A percentile compares a stretch with the other conserved stretches of the same genome.
These are phyloP conservation scores for Yamagishiella unicocca DNA, from an alignment of 139 green algal genomes.

Conservation along the genomic window DNA sequence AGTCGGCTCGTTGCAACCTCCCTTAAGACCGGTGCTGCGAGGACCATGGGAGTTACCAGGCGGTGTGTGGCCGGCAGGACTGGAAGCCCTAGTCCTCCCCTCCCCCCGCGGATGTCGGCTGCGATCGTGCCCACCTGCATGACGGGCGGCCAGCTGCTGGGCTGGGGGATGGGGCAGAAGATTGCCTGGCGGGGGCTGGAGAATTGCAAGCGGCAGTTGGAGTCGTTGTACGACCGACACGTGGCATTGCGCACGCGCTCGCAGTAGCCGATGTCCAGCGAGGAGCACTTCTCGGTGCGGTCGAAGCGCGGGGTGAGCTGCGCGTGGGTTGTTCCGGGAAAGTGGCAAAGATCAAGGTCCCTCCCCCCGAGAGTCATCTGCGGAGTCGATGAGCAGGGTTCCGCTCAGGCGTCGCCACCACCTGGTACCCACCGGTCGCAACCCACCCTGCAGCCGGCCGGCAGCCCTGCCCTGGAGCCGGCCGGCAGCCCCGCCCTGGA, in stretches of 20 bases:
- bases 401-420: too few relatives aligned
- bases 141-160: slow-evolving; percentile 30
- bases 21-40: too few relatives aligned
- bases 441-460: too few relatives aligned
- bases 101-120: neutral
- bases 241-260: slow-evolving; percentile 39
- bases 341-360: neutral
- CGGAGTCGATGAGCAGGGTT: neutral
- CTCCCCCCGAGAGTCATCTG: neutral
- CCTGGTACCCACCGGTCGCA: too few relatives aligned
- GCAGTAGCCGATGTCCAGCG: slow-evolving; percentile 4
- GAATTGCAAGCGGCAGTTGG: slow-evolving; percentile 70
- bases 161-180: slow-evolving; percentile 62
- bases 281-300: neutral
- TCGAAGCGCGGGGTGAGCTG: neutral
- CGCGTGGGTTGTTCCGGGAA: neutral
- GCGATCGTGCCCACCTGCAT: slow-evolving; percentile 24
- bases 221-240: slow-evolving; percentile 59
- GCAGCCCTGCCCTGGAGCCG: neutral
- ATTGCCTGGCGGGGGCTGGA: slow-evolving; percentile 50
- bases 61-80: too few relatives aligned
- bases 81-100: neutral
- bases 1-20: too few relatives aligned
- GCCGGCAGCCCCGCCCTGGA: neutral
- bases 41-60: too few relatives aligned